Evolutionary conservation across 176 grass and related monocot species (phyloP).

Genomic region (Oryza glumipatula): DNA sequence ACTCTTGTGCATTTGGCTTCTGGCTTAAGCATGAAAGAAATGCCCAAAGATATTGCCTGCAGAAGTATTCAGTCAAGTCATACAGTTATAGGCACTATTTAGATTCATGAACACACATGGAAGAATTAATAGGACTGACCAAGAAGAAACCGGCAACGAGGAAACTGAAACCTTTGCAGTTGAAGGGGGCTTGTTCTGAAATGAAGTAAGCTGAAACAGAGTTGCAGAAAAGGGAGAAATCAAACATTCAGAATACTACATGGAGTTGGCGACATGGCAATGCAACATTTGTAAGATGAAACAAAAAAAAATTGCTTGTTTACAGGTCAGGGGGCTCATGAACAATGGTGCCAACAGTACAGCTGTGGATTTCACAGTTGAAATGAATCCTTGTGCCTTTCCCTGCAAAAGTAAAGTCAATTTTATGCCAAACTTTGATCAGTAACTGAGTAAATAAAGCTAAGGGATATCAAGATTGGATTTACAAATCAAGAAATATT

Average conservation of each 20-base stretch:
- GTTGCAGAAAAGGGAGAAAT: neutral
- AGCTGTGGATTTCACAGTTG: constrained; percentile 58
- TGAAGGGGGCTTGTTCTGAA: constrained; percentile 66
- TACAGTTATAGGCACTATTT: neutral
- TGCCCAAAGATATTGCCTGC: constrained; percentile 61
- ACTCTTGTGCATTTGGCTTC: constrained; percentile 20
- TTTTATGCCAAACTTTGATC: neutral
- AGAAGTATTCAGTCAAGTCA: constrained; percentile 25
- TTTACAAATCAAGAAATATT: neutral
- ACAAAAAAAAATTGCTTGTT: constrained; percentile 23
- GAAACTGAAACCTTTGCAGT: constrained; percentile 84
- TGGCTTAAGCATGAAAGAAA: constrained; percentile 62
- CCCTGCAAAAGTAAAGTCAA: constrained; percentile 48
- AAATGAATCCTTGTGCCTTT: constrained; percentile 76
- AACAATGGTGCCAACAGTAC: constrained; percentile 73
- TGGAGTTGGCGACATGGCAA: neutral
- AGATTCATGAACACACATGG: neutral
- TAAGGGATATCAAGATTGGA: neutral
- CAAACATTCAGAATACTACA: neutral
- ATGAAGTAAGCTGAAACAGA: constrained; percentile 73
- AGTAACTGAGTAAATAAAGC: neutral
- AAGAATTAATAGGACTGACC: constrained; percentile 37
- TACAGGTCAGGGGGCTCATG: constrained; percentile 88
- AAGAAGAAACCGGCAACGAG: constrained; percentile 67
- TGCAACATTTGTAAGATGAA: neutral